phyloP scores from a whole-genome alignment of 208 protist species.

The Strigomonas culicis region DNA sequence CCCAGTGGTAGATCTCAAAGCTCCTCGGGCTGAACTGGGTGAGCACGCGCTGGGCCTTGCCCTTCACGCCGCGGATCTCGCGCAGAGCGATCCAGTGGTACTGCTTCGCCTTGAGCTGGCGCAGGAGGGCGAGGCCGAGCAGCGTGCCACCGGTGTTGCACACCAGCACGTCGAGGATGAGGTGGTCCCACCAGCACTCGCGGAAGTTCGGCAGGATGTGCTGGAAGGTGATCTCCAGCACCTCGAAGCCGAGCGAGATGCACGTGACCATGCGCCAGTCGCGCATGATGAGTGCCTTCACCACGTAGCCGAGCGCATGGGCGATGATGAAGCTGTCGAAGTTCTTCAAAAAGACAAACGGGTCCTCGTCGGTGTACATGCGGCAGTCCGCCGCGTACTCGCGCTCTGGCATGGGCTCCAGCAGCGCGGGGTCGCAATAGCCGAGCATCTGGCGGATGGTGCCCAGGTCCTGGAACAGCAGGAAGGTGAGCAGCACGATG shows the following conservation, averaged over 20 bases:
- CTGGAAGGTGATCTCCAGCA: slow-evolving; percentile 94
- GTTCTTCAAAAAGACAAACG: slow-evolving; percentile 61
- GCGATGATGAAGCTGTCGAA: slow-evolving; percentile 95
- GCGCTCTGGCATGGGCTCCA: slow-evolving; percentile 69
- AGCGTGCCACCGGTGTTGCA: slow-evolving; percentile 95
- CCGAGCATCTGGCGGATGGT: slow-evolving; percentile 53
- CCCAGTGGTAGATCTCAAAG: slow-evolving; percentile 90
- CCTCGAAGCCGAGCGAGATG: slow-evolving; percentile 92
- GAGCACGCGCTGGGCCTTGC: slow-evolving; percentile 63
- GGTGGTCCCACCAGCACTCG: slow-evolving; percentile 99
- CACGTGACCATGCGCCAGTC: slow-evolving; percentile 89
- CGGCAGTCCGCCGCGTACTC: slow-evolving; percentile 93
- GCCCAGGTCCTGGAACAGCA: slow-evolving; percentile 89
- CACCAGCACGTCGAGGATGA: slow-evolving; percentile 94
- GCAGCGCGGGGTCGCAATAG: slow-evolving; percentile 82
- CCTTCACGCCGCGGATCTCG: slow-evolving; percentile 52
- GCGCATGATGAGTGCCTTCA: slow-evolving; percentile 93
- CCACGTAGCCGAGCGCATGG: slow-evolving; percentile 93
- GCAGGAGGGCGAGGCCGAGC: slow-evolving; percentile 77
- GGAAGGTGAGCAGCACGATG: slow-evolving; percentile 85
- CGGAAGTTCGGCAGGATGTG: slow-evolving; percentile 95
- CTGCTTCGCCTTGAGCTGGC: slow-evolving; percentile 58
- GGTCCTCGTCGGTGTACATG: slow-evolving; percentile 83
- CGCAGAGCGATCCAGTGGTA: slow-evolving; percentile 77
- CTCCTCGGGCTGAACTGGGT: slow-evolving; percentile 81